Base-by-base conservation (phyloP, 768 basidiomycete genomes). In the Pleurotus tuoliensis region DNA sequence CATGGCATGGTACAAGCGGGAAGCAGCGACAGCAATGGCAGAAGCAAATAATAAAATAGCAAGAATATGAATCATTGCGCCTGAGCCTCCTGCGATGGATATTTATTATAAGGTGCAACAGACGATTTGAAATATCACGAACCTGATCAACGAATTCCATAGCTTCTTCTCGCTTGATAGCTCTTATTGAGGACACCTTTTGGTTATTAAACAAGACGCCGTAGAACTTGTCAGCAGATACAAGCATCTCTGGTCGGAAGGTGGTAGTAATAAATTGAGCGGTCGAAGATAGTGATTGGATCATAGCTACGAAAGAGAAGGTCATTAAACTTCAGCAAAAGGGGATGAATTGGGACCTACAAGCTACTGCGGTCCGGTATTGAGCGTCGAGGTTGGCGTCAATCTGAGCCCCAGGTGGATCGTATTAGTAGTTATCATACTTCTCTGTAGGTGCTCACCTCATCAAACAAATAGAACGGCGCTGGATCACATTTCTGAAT, bases 401-500 rank as follows among this genome's bases (percentile, higher is more conserved):
- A 66, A 99, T 98, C 88, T 90, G 56, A 55, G 56, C 2, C 8
- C 8, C 30, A 4, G 30, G 30, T 9, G 30, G 9, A 34, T 34
- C 30, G 30, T 11, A 34, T 34, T 2, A 34, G 30, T 34, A 3
- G 9, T 34, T 34, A 34, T 34, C 30, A 12, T 34, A 11, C 30
- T 34, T 34, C 30, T 11, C 11, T 34, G 30, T 2, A 9, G 8
- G 30, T 25, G 12, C 62, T 20, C 58, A 87, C 88, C 78, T 98
- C 97, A 67, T 99, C 97, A 64, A 99, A 98, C n/a, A 99, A 79
- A 71, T 98, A 98, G 76, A 99, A 99, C 1, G 97, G 97, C 0
- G 97, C 96, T 1, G 97, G 97, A 65, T 99, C 97, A 67, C 96
- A 98, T 72, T 97, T 98, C 72, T 99, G 97, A 62, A 98, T 98